Percentiles rank a stretch among this genome's conserved stretches.
Conservation (phyloP, 2,329 filamentous ascomycete genomes). For the Ophiostoma himal-ulmi region DNA sequence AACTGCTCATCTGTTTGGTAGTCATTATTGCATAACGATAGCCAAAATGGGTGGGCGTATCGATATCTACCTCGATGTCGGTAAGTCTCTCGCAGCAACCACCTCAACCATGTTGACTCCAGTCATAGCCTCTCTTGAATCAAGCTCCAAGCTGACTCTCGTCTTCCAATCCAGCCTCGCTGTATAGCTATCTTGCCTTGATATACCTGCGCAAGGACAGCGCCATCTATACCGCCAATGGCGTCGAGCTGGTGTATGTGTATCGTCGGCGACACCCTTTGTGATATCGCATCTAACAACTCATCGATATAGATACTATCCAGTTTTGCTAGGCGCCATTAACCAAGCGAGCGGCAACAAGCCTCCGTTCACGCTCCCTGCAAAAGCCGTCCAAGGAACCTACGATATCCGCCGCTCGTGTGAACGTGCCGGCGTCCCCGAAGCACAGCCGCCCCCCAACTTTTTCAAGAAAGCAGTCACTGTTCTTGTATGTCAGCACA, state of each 20-base stretch:
- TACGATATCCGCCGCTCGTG: slow-evolving; percentile 40
- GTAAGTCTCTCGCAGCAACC: slow-evolving; percentile 39
- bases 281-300: background rate
- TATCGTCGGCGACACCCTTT: background rate
- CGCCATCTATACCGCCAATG: slow-evolving; percentile 49
- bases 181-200: slow-evolving; percentile 54
- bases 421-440: slow-evolving; percentile 35
- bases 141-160: background rate
- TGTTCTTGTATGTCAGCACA: slow-evolving; percentile 31
- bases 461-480: slow-evolving; percentile 42
- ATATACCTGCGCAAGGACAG: slow-evolving; percentile 53
- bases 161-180: slow-evolving; percentile 49
- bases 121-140: background rate
- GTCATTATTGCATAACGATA: background rate
- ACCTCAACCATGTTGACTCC: background rate
- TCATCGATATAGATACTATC: slow-evolving; percentile 47
- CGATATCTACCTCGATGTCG: slow-evolving; percentile 56
- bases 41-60: slow-evolving; percentile 26
- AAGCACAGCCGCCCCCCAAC: slow-evolving; percentile 38
- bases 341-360: slow-evolving; percentile 60
- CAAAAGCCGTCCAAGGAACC: slow-evolving; percentile 56
- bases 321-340: slow-evolving; percentile 65
- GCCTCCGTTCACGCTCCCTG: slow-evolving; percentile 65
- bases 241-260: slow-evolving; percentile 54
- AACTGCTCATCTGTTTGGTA: background rate